phyloP scores from a whole-genome alignment of 805 yeast genomes.

The Lachancea kluyveri region DNA sequence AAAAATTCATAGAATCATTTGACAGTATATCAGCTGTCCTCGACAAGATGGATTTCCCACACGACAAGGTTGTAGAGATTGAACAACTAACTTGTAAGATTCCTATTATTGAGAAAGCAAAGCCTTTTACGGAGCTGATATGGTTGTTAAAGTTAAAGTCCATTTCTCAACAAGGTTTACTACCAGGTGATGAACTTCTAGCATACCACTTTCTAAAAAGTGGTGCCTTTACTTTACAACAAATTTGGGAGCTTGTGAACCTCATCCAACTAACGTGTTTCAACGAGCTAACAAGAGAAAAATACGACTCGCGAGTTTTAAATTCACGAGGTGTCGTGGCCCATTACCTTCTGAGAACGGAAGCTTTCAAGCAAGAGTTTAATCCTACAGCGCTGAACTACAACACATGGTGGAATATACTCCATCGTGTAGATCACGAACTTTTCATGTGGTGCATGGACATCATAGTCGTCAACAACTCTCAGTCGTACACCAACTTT shows the following conservation, averaged over 20 bases:
- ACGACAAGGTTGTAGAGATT: conserved; percentile 27
- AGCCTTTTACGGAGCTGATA: conserved; percentile 20
- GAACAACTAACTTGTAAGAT: conserved; percentile 16
- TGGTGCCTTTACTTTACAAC: conserved; percentile 15
- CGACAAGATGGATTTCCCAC: conserved; percentile 27
- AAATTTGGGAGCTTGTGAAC: conserved; percentile 30
- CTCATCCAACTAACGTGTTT: conserved; percentile 29
- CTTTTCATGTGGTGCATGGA: conserved; percentile 32
- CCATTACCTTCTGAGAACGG: conserved; percentile 23
- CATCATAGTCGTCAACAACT: conserved; percentile 27
- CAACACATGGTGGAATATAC: conserved; percentile 28
- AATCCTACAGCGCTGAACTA: conserved; percentile 25
- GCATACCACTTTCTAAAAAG: conserved; percentile 28
- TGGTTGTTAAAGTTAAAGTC: conserved; percentile 31
- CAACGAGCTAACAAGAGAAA: conserved; percentile 22
- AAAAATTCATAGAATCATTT: conserved; percentile 32
- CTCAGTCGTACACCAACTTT: conserved; percentile 31
- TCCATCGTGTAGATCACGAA: conserved; percentile 28
- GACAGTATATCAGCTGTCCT: conserved; percentile 32
- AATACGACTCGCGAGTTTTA: conserved; percentile 26
- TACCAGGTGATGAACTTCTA: conserved; percentile 31
- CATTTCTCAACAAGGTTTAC: conserved; percentile 32
- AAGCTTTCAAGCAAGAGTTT: conserved; percentile 29
- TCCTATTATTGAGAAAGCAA: conserved; percentile 14
- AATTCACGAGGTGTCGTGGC: conserved; percentile 32